Conservation (phyloP, 2,329 filamentous ascomycete genomes). For the Cladosporium austrohemisphaericum region DNA sequence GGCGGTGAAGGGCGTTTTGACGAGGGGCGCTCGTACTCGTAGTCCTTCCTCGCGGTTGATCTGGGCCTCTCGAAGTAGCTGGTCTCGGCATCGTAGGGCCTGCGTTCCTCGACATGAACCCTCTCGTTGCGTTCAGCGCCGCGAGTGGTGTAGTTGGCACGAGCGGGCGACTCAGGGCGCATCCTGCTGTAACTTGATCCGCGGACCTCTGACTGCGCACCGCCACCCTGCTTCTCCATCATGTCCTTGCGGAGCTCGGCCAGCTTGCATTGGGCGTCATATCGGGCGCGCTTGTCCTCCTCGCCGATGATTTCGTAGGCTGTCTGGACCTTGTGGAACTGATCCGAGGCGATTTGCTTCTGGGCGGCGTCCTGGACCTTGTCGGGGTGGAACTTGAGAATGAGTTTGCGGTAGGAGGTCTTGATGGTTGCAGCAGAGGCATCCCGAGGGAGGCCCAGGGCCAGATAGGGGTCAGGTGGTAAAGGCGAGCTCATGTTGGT, state of each 20-base stretch:
- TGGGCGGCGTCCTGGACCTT: constrained; percentile 63
- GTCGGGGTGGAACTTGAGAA: constrained; percentile 76
- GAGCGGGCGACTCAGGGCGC: constrained; percentile 29
- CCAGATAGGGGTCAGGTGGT: constrained; percentile 74
- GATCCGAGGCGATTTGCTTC: constrained; percentile 74
- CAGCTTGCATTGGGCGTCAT: constrained; percentile 71
- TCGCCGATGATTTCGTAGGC: constrained; percentile 89
- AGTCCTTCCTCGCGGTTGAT: constrained; percentile 36
- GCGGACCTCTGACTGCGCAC: constrained; percentile 28
- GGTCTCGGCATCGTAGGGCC: constrained; percentile 24
- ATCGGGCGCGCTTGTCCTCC: constrained; percentile 65
- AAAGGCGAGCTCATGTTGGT: constrained; percentile 21
- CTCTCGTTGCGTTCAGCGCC: constrained; percentile 19
- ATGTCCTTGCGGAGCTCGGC: constrained; percentile 60
- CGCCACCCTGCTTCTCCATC: constrained; percentile 37
- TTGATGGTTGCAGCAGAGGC: constrained; percentile 80
- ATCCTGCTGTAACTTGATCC: constrained; percentile 31
- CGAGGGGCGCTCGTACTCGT: constrained; percentile 36
- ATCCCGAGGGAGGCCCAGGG: constrained; percentile 67
- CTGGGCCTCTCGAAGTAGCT: constrained; percentile 38
- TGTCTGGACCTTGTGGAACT: constrained; percentile 89
- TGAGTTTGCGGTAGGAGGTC: constrained; percentile 84
- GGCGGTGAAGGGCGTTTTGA: constrained; percentile 26
- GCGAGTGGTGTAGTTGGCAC: constrained; percentile 25
- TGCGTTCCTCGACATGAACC: constrained; percentile 31